Conservation (phyloP, 805 yeast genomes). For the Soucietia sequanensis region DNA sequence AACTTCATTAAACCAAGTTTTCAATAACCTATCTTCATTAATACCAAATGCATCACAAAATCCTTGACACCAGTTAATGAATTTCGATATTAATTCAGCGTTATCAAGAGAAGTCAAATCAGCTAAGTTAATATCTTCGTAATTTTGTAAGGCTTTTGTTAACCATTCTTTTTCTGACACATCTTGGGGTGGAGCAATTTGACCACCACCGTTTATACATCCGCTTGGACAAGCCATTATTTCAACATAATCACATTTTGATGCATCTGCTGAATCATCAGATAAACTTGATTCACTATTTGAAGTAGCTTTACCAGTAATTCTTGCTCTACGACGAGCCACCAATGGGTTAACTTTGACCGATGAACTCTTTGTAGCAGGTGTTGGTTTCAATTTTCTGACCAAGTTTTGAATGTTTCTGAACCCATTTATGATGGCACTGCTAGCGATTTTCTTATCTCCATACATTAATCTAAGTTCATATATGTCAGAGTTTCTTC, state of each 20-base stretch:
- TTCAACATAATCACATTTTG: slow-evolving; percentile 77
- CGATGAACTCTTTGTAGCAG: slow-evolving; percentile 10
- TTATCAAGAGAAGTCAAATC: slow-evolving; percentile 11
- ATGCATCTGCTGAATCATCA: slow-evolving; percentile 53
- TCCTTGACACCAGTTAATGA: slow-evolving; percentile 30
- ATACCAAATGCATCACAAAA: slow-evolving; percentile 32
- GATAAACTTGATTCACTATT: slow-evolving; percentile 6
- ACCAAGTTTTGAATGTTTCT: slow-evolving; percentile 92
- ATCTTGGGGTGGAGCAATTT: slow-evolving; percentile 52
- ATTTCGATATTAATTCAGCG: slow-evolving; percentile 11
- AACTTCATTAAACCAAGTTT: slow-evolving; percentile 49
- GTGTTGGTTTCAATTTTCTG: slow-evolving; percentile 60
- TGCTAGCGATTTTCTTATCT: slow-evolving; percentile 45
- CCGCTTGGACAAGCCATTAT: slow-evolving; percentile 99
- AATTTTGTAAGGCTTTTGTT: slow-evolving; percentile 28
- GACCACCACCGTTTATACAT: slow-evolving; percentile 97
- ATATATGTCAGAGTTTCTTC: slow-evolving; percentile 74
- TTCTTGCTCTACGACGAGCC: slow-evolving; percentile 45
- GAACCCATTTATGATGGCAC: slow-evolving; percentile 80
- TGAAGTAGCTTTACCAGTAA: slow-evolving; percentile 14
- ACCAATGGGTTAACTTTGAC: slow-evolving; percentile 35
- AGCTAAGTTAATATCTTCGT: slow-evolving; percentile 29
- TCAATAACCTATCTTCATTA: slow-evolving; percentile 35
- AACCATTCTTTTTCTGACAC: slow-evolving; percentile 46
- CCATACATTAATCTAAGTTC: slow-evolving; percentile 60